Evolutionary conservation across 2,329 filamentous ascomycete genomes (phyloP), one percentile per base, ranked within the genome.

Genomic region (Aspergillus bombycis): DNA sequence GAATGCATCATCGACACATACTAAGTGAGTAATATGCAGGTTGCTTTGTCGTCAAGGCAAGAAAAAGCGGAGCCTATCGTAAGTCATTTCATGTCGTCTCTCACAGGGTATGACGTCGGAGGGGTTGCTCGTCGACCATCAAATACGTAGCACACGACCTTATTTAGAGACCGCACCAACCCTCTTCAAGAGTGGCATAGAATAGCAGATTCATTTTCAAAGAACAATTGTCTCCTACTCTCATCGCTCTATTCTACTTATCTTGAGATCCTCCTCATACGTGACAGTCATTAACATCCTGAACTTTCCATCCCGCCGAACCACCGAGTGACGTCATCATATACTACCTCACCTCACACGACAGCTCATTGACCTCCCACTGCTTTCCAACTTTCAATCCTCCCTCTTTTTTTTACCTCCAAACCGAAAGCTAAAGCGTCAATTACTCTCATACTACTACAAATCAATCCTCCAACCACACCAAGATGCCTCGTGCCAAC

Each of bases 401-500:
- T 41, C 11, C 41, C 28, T 32, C 8, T 21, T 21, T 28, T 41
- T n/a, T 21, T 32, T 26, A 9, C 16, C 26, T 16, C 21, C 26
- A 52, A 23, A 32, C n/a, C 19, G 19, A 54, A 34, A 12, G 8
- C 11, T 53, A 4, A 53, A 19, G 19, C 46, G 38, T n/a, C 36
- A 14, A 48, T 43, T 28, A 28, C 9, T 34, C 14, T 16, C 56
- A 34, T 45, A 10, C 36, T 34, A 28, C 48, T 4, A 14, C 58
- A 63, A 62, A 62, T 65, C 38, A 60, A 61, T 28, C 56, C 57
- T 46, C 34, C 50, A 57, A 45, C 59, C n/a, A 48, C 41, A 54
- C 41, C 62, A 67, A 55, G 52, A 93, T 92, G 90, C 80, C 88
- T 78, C 89, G 89, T 77, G 91, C 89, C 82, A 90, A 92, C 82